Evolutionary conservation across 768 basidiomycete genomes (phyloP).

Genomic region (Sutorius australiensis): DNA sequence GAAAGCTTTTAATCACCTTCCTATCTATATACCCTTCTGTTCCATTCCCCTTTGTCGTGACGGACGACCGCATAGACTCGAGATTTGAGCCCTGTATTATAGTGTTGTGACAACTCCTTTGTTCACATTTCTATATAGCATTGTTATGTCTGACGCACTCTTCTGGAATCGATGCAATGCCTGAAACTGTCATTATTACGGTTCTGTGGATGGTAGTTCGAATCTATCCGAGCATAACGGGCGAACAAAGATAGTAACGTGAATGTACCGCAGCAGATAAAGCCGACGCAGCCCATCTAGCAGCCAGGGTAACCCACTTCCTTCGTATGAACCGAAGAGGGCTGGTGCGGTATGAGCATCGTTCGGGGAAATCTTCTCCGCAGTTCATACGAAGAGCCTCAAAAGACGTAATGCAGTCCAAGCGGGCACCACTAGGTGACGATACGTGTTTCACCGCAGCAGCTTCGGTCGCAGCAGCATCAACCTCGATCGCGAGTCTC

Average conservation of each 20-base stretch:
- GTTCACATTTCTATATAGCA: not conserved
- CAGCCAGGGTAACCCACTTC: not conserved
- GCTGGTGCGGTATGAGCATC: not conserved
- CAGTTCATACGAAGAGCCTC: conserved; percentile 1
- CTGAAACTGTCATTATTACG: not conserved
- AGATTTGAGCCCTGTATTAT: not conserved
- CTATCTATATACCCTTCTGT: not conserved
- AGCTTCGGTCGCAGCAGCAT: not conserved
- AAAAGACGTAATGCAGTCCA: not conserved
- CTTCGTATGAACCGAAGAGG: not conserved
- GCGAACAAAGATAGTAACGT: not conserved
- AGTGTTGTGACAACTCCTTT: not conserved
- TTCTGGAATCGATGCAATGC: not conserved
- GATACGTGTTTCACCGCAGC: not conserved
- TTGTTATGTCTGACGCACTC: not conserved
- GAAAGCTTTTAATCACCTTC: not conserved
- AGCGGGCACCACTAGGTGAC: not conserved
- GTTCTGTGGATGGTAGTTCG: not conserved
- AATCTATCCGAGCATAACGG: not conserved
- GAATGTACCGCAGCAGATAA: not conserved
- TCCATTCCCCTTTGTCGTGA: not conserved
- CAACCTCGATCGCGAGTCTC: not conserved
- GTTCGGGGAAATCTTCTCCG: conserved; percentile 4
- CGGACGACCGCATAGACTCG: not conserved
- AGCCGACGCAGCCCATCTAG: not conserved